Evolutionary conservation across 2,329 filamentous ascomycete species (phyloP).

Genomic region (Apiospora aurea): DNA sequence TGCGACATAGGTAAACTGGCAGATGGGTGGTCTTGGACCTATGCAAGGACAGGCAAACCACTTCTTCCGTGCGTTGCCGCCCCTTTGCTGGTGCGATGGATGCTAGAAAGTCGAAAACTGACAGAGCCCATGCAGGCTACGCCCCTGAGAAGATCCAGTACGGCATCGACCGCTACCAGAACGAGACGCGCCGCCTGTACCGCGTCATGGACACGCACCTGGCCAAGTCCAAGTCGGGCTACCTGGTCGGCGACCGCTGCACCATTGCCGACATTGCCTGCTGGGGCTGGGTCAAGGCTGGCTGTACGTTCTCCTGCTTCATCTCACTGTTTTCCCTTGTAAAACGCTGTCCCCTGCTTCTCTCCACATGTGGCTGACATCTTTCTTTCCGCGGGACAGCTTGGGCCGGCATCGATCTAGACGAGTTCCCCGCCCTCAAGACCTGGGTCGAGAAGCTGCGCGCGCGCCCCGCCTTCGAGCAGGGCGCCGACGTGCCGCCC

Average conservation of each 20-base stretch:
- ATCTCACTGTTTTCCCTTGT: background rate
- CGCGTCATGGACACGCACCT: slow-evolving; percentile 78
- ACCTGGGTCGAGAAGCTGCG: slow-evolving; percentile 79
- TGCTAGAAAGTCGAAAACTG: slow-evolving; percentile 68
- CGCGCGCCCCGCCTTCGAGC: slow-evolving; percentile 74
- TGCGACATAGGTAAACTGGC: slow-evolving; percentile 76
- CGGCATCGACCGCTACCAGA: slow-evolving; percentile 81
- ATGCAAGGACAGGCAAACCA: slow-evolving; percentile 90
- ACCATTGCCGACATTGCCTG: slow-evolving; percentile 82
- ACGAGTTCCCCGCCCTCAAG: slow-evolving; percentile 78
- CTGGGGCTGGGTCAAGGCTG: slow-evolving; percentile 76
- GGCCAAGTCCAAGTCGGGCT: slow-evolving; percentile 59
- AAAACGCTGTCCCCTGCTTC: no score
- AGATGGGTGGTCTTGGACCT: slow-evolving; percentile 81
- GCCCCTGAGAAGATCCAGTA: slow-evolving; percentile 58
- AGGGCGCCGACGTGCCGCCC: slow-evolving; percentile 74
- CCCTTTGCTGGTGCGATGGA: background rate
- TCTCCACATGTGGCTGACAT: slow-evolving; percentile 27
- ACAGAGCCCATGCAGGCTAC: slow-evolving; percentile 39
- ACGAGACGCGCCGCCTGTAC: slow-evolving; percentile 85
- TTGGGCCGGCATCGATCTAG: slow-evolving; percentile 72
- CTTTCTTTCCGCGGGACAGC: slow-evolving; percentile 37
- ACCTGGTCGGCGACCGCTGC: slow-evolving; percentile 70
- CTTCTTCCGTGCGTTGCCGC: slow-evolving; percentile 65
- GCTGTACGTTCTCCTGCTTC: slow-evolving; percentile 46